Percentiles rank a stretch among this genome's conserved stretches.
These are phyloP conservation scores for Leccinellum albellum DNA, from an alignment of 768 basidiomycete genomes.

Conservation along the genomic window DNA sequence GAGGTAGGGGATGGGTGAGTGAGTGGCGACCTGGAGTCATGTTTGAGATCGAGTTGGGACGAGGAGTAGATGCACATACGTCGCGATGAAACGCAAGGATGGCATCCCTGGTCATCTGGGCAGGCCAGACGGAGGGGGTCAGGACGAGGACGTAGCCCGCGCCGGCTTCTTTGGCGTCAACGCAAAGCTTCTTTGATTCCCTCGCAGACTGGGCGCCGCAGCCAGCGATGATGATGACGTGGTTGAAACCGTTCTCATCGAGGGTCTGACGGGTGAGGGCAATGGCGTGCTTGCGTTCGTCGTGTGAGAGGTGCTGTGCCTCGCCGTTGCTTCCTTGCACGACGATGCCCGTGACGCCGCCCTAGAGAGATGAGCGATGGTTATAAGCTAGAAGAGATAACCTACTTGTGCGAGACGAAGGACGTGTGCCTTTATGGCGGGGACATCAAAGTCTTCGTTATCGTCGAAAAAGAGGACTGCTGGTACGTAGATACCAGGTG, in stretches of 20 bases:
- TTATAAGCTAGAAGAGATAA: constrained; percentile 11
- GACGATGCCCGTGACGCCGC: constrained; percentile 68
- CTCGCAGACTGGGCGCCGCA: constrained; percentile 79
- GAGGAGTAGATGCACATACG: constrained; percentile 31
- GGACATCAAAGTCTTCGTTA: constrained; percentile 67
- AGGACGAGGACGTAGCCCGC: constrained; percentile 74
- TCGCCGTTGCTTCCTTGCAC: constrained; percentile 76
- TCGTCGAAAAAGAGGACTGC: constrained; percentile 71
- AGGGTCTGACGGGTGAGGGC: constrained; percentile 64
- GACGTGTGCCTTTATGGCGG: constrained; percentile 64
- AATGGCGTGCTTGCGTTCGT: constrained; percentile 65
- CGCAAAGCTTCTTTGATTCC: constrained; percentile 67
- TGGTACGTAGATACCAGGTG: constrained; percentile 72
- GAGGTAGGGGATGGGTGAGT: constrained; percentile 66
- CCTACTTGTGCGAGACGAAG: constrained; percentile 67
- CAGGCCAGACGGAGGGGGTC: constrained; percentile 70
- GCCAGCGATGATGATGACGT: constrained; percentile 73
- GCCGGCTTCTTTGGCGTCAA: constrained; percentile 77
- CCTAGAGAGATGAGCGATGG: constrained; percentile 37
- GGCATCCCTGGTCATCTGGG: constrained; percentile 58
- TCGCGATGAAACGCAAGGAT: constrained; percentile 65
- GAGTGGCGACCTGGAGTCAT: constrained; percentile 55
- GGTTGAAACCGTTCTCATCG: constrained; percentile 63
- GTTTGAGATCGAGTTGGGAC: background rate
- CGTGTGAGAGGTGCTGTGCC: constrained; percentile 71